A percentile compares a stretch with the other conserved stretches of the same genome.
phyloP scores from a whole-genome alignment of 2,329 filamentous ascomycete genomes.

The Monosporascus sp. region DNA sequence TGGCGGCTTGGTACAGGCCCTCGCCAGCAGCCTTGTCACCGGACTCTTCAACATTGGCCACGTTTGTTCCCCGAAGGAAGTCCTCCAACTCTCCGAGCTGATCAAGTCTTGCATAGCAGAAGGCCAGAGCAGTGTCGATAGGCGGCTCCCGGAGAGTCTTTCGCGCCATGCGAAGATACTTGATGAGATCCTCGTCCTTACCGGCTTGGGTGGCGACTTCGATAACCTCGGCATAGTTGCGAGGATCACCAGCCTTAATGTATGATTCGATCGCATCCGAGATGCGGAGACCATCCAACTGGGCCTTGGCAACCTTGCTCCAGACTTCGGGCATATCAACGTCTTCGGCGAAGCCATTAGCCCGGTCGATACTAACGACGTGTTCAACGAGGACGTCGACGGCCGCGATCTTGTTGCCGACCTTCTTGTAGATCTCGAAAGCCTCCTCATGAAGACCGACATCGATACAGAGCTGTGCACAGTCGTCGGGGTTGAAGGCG shows the following conservation, averaged over 20 bases:
- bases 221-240: constrained; percentile 93
- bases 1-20: constrained; percentile 89
- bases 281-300: constrained; percentile 90
- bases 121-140: constrained; percentile 90
- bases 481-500: constrained; percentile 86
- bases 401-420: constrained; percentile 79
- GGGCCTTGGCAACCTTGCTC: constrained; percentile 97
- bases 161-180: constrained; percentile 92
- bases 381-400: constrained; percentile 92
- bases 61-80: constrained; percentile 88
- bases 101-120: constrained; percentile 87
- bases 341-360: constrained; percentile 90
- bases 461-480: constrained; percentile 87
- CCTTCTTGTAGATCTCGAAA: constrained; percentile 98
- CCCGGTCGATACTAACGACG: constrained; percentile 95
- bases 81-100: constrained; percentile 92
- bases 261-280: constrained; percentile 94
- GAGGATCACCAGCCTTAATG: constrained; percentile 88
- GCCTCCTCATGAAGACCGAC: constrained; percentile 95
- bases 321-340: constrained; percentile 93
- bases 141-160: constrained; percentile 92
- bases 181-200: constrained; percentile 96
- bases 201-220: constrained; percentile 92
- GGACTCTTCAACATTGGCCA: constrained; percentile 91
- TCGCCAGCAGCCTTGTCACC: constrained; percentile 98